Conservation (phyloP, 2,329 filamentous ascomycete genomes). For the Xylariomycetidae sp. region DNA sequence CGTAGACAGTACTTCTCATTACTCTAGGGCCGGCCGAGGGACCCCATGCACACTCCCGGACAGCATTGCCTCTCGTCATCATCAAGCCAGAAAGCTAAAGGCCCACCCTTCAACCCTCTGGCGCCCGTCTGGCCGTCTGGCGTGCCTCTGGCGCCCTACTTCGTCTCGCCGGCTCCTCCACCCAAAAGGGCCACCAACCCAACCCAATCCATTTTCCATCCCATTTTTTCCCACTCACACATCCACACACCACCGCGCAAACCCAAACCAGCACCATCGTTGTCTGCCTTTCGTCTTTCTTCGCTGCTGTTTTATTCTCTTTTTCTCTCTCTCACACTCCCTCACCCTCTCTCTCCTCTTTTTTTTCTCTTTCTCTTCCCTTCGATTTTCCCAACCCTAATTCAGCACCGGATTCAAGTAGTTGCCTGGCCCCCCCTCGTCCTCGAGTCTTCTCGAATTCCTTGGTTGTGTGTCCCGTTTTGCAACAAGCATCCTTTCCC, state of each 20-base stretch:
- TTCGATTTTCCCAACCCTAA: constrained; percentile 25
- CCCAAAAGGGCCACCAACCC: constrained; percentile 17
- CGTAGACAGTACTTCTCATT: no score
- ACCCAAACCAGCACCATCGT: constrained; percentile 31
- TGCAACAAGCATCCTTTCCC: constrained; percentile 33
- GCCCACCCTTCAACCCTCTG: no score
- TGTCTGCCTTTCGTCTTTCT: constrained; percentile 28
- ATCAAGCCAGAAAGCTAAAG: no score
- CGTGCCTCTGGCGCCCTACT: no score
- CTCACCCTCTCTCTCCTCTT: constrained; percentile 21
- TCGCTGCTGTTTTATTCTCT: constrained; percentile 39
- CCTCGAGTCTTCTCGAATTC: constrained; percentile 24
- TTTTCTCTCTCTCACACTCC: constrained; percentile 20
- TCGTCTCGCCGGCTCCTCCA: constrained; percentile 16
- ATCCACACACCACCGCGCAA: constrained; percentile 25
- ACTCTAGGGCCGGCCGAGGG: no score
- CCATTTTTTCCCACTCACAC: constrained; percentile 26
- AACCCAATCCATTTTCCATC: constrained; percentile 22
- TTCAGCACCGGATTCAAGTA: constrained; percentile 6
- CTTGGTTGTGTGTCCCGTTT: constrained; percentile 30
- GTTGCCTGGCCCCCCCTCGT: not conserved
- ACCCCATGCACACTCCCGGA: no score
- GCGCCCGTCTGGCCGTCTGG: no score
- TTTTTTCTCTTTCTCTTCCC: constrained; percentile 17
- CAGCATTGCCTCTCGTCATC: no score